Evolutionary conservation across 306 rosid genomes (phyloP).

Genomic region (Lathyrus sativus): DNA sequence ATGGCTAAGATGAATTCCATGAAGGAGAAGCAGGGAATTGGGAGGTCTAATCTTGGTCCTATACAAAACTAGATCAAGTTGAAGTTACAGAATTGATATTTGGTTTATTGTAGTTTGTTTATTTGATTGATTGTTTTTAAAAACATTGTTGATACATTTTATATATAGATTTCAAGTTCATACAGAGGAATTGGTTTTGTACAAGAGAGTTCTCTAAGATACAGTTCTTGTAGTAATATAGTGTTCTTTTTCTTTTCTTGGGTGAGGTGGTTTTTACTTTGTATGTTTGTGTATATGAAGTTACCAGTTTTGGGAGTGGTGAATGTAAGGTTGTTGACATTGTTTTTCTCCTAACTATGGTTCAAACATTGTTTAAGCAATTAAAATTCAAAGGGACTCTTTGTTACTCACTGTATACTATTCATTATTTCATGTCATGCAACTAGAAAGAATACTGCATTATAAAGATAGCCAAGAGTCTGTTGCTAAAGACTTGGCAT

Average conservation of each 20-base stretch:
- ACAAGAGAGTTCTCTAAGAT: slow-evolving; percentile 25
- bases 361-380: slow-evolving; percentile 11
- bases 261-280: slow-evolving; percentile 13
- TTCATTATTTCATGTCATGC: slow-evolving; percentile 8
- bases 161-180: slow-evolving; percentile 34
- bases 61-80: slow-evolving; percentile 32
- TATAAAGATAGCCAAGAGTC: neutral
- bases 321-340: slow-evolving; percentile 19
- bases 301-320: slow-evolving; percentile 28
- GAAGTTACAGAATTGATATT: slow-evolving; percentile 4
- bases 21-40: slow-evolving; percentile 52
- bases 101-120: neutral
- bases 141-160: slow-evolving; percentile 25
- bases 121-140: neutral
- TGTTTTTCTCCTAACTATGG: slow-evolving; percentile 19
- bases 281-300: slow-evolving; percentile 18
- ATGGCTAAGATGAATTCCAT: slow-evolving; percentile 78
- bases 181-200: slow-evolving; percentile 32
- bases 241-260: slow-evolving; percentile 1
- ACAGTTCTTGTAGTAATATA: slow-evolving; percentile 14
- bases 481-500: neutral
- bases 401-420: neutral
- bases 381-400: neutral
- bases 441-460: slow-evolving; percentile 13
- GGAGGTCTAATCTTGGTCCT: slow-evolving; percentile 68